A percentile compares a stretch with the other conserved stretches of the same genome.
Evolutionary conservation across 176 grass and related monocot genomes (phyloP).

Genomic region (Zoysia pacifica): DNA sequence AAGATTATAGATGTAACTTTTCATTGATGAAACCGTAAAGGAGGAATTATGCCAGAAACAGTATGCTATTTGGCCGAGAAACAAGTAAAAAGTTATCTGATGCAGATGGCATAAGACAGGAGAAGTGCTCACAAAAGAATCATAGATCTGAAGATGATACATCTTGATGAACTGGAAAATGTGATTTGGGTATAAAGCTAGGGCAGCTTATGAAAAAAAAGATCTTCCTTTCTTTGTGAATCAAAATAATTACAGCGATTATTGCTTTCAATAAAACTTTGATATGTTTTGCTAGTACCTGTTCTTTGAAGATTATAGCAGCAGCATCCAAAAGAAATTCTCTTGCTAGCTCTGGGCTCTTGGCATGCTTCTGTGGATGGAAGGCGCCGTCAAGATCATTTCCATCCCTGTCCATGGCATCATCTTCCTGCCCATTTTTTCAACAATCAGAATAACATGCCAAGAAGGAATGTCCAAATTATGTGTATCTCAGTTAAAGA

Average conservation of each 20-base stretch:
- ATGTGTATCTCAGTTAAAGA: slow-evolving; percentile 50
- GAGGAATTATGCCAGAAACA: not conserved
- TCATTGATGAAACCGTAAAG: slow-evolving; percentile 1
- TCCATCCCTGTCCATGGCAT: slow-evolving; percentile 87
- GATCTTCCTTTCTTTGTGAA: not conserved
- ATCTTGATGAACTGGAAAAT: slow-evolving; percentile 39
- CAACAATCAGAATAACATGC: slow-evolving; percentile 35
- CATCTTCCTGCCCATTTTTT: slow-evolving; percentile 76
- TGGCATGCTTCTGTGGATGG: slow-evolving; percentile 91
- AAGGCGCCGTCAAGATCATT: slow-evolving; percentile 77
- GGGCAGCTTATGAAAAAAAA: not conserved
- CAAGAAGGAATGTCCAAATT: slow-evolving; percentile 35
- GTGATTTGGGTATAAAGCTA: slow-evolving; percentile 24
- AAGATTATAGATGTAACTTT: not conserved
- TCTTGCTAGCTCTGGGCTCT: slow-evolving; percentile 93
- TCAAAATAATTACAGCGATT: slow-evolving; percentile 31
- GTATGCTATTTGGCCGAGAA: not conserved
- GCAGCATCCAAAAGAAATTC: slow-evolving; percentile 97
- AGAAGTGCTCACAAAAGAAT: slow-evolving; percentile 8
- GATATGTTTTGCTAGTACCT: slow-evolving; percentile 49
- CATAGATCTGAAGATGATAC: slow-evolving; percentile 20
- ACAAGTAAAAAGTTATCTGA: slow-evolving; percentile 11
- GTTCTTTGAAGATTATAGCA: slow-evolving; percentile 96
- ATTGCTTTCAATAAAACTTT: slow-evolving; percentile 3
- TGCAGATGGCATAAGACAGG: not conserved